Evolutionary conservation across 2,329 filamentous ascomycete genomes (phyloP), one percentile per base, ranked within the genome.

Genomic region (Paramyrothecium roridum): DNA sequence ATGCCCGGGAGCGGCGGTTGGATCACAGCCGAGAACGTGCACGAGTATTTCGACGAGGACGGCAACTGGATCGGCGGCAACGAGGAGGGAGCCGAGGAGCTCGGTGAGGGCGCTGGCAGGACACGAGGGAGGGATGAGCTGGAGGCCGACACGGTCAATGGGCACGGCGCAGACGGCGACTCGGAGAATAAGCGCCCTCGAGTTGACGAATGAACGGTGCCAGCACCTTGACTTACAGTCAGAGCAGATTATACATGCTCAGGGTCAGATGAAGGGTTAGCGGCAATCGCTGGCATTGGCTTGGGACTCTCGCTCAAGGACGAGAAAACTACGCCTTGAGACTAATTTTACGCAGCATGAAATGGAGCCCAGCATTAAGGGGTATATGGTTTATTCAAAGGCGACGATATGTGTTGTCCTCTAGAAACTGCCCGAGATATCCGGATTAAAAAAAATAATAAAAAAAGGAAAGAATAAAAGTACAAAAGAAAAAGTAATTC

Each of bases 21-120:
- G 90, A 92, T 98, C 67, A 98, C 93, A 17, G 89, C 90, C 10
- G 93, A 96, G 55, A 98, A 97, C 65, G 87, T 96, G 69, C 80
- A 88, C 60, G 84, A 96, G 62, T 96, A 86, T 67, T 90, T 95
- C 71, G 90, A 95, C 63, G 86, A 82, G 58, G 82, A 92, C 10
- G 91, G 91, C 3, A 92, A 93, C 67, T 93, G 88, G 83, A 88
- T 89, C 59, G 82, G 76, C 1, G 74, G 67, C 3, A 73, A 67
- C 8, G 73, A 67, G 10, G 77, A 63, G 45, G 78, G 68, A 56
- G 75, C 61, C 2, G 73, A 73, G 23, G 82, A 78, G 54, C 74
- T 88, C 20, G 87, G 87, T 48, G 85, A 86, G 54, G 86, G 87
- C 10, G 86, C 84, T 2, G 86, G 86, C 23, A 79, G 81, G 56